Percentiles rank a stretch among this genome's conserved stretches.
phyloP scores from a whole-genome alignment of 1,284 basidiomycete genomes.

The Tausonia pullulans region DNA sequence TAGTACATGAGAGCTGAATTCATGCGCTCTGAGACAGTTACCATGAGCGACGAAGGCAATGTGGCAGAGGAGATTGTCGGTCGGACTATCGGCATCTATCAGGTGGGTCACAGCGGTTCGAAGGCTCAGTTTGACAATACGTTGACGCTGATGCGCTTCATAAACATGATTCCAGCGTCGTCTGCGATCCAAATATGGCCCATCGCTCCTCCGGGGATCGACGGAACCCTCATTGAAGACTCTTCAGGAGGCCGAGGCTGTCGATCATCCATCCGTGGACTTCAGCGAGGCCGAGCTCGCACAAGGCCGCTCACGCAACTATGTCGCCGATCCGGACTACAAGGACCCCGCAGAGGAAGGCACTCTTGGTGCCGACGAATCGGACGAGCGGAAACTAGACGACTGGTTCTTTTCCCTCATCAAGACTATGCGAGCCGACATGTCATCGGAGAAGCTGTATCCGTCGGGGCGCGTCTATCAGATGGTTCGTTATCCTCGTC shows the following conservation, averaged over 20 bases:
- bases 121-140: too few relatives aligned
- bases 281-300: slow-evolving; percentile 17
- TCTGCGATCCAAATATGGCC: slow-evolving; percentile 16
- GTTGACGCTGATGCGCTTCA: too few relatives aligned
- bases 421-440: slow-evolving; percentile 37
- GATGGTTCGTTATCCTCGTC: slow-evolving; percentile 22
- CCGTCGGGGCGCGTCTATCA: slow-evolving; percentile 32
- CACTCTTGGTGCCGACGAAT: neutral
- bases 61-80: slow-evolving; percentile 41
- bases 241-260: slow-evolving; percentile 10
- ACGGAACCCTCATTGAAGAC: slow-evolving; percentile 6
- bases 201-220: slow-evolving; percentile 3
- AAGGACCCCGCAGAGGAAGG: slow-evolving; percentile 21
- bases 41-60: slow-evolving; percentile 34
- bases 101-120: too few relatives aligned
- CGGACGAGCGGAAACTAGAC: slow-evolving; percentile 21
- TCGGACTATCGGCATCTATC: slow-evolving; percentile 30
- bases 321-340: slow-evolving; percentile 22
- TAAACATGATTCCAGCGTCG: slow-evolving; percentile 15
- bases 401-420: slow-evolving; percentile 37
- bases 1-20: neutral
- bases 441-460: slow-evolving; percentile 37
- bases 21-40: slow-evolving; percentile 15
- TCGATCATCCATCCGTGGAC: neutral
- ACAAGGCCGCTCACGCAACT: slow-evolving; percentile 21